Percentiles rank a stretch among this genome's conserved stretches.
phyloP scores from a whole-genome alignment of 2,329 filamentous ascomycete genomes.

The Pseudopyricularia javanii region DNA sequence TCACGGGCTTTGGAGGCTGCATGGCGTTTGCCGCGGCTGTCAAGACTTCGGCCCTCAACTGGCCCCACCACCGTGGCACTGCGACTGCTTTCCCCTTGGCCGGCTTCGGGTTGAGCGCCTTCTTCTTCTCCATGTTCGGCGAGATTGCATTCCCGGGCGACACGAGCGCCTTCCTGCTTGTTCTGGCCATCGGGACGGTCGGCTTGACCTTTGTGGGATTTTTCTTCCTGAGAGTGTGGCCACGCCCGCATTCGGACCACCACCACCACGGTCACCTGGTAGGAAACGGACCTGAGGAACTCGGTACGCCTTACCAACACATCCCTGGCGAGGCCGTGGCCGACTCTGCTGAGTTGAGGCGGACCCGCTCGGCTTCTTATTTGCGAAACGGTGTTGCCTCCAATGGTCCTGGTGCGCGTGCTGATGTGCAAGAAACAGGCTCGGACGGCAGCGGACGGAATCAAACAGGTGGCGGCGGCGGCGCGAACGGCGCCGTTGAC shows the following conservation, averaged over 20 bases:
- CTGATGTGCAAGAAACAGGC: slow-evolving; percentile 8
- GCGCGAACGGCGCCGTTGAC: not conserved
- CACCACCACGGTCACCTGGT: slow-evolving; percentile 24
- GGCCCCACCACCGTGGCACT: slow-evolving; percentile 80
- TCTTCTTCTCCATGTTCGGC: slow-evolving; percentile 83
- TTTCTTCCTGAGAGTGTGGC: slow-evolving; percentile 72
- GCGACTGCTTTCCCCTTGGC: slow-evolving; percentile 89
- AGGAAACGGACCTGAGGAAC: not conserved
- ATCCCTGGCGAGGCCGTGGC: slow-evolving; percentile 26
- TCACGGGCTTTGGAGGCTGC: slow-evolving; percentile 76
- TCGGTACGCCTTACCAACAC: slow-evolving; percentile 33
- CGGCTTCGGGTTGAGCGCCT: slow-evolving; percentile 86
- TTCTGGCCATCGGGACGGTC: slow-evolving; percentile 72
- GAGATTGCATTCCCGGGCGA: slow-evolving; percentile 70
- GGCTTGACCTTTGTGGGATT: slow-evolving; percentile 63
- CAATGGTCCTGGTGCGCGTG: slow-evolving; percentile 17
- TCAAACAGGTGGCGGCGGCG: not conserved
- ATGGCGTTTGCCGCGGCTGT: slow-evolving; percentile 81
- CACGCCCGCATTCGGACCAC: slow-evolving; percentile 22
- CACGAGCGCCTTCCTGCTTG: slow-evolving; percentile 66
- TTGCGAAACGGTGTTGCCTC: slow-evolving; percentile 55
- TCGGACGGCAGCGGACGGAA: not conserved
- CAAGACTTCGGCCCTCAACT: slow-evolving; percentile 81
- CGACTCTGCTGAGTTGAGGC: slow-evolving; percentile 25
- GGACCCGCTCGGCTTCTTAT: slow-evolving; percentile 26